Conservation (phyloP, 2,329 filamentous ascomycete species). For the Colletotrichum sp. region DNA sequence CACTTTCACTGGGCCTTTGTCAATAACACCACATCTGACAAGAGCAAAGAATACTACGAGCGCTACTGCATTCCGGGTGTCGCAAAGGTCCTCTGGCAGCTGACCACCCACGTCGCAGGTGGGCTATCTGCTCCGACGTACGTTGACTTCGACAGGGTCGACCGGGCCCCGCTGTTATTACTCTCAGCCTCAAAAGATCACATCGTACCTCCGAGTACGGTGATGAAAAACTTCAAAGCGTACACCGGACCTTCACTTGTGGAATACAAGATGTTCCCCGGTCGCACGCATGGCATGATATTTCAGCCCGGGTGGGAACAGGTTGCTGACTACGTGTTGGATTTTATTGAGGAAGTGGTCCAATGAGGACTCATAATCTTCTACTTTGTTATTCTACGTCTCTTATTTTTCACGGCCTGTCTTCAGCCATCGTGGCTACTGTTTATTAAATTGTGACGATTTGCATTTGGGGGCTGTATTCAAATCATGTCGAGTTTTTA, state of each 20-base stretch:
- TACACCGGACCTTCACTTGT: conserved; percentile 21
- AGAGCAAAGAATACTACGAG: conserved; percentile 22
- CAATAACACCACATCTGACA: conserved; percentile 20
- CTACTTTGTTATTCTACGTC: background rate
- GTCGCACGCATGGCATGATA: conserved; percentile 24
- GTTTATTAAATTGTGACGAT: accelerated
- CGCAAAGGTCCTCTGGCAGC: conserved; percentile 26
- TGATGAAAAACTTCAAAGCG: conserved; percentile 21
- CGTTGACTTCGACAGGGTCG: conserved; percentile 16
- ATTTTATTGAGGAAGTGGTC: background rate
- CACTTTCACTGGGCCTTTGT: conserved; percentile 28
- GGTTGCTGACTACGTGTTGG: conserved; percentile 6
- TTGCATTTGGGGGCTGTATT: background rate
- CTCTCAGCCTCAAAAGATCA: conserved; percentile 24
- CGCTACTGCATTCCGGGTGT: conserved; percentile 25
- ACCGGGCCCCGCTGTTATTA: conserved; percentile 20
- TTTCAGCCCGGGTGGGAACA: conserved; percentile 25
- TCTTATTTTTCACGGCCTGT: background rate
- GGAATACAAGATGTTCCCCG: conserved; percentile 24
- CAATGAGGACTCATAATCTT: background rate
- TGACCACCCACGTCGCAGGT: conserved; percentile 11
- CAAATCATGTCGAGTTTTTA: accelerated
- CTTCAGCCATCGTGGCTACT: background rate
- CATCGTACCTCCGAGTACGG: conserved; percentile 22
- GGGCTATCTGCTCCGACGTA: conserved; percentile 9